Evolutionary conservation across 352 stramenopile species (phyloP).

Genomic region (Phytophthora cajani): DNA sequence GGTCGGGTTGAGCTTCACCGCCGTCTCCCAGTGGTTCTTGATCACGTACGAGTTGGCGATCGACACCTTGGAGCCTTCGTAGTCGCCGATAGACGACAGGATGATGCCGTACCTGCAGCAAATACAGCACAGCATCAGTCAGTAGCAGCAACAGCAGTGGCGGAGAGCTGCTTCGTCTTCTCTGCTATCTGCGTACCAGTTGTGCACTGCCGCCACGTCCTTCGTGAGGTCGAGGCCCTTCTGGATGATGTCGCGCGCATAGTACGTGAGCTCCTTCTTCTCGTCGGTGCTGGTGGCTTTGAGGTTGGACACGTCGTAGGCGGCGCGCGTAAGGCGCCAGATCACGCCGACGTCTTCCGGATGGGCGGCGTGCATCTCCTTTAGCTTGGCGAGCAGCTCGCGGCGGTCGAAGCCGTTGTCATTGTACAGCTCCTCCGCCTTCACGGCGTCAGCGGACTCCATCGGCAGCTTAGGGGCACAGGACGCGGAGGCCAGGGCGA

Average conservation of each 20-base stretch:
- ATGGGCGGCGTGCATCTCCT: conserved; percentile 61
- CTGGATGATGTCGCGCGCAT: conserved; percentile 65
- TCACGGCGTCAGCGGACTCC: conserved; percentile 69
- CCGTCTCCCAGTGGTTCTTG: conserved; percentile 83
- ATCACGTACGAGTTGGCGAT: conserved; percentile 87
- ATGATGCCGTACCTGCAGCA: conserved; percentile 74
- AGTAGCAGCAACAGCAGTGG: not conserved
- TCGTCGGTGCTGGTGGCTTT: conserved; percentile 60
- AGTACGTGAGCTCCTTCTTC: conserved; percentile 83
- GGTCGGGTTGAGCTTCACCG: conserved; percentile 72
- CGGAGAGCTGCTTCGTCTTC: not conserved
- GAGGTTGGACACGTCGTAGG: conserved; percentile 72
- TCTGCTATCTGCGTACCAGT: conserved; percentile 55
- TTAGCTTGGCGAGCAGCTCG: conserved; percentile 68
- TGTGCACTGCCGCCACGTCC: conserved; percentile 77
- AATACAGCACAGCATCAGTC: conserved; percentile 4
- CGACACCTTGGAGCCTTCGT: conserved; percentile 86
- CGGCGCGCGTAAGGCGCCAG: conserved; percentile 68
- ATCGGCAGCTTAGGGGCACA: conserved; percentile 39
- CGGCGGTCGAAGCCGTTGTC: conserved; percentile 75
- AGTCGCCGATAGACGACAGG: conserved; percentile 83
- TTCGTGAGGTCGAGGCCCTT: conserved; percentile 56
- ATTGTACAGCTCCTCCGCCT: conserved; percentile 85
- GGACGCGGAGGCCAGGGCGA: conserved; percentile 26
- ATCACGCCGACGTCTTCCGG: conserved; percentile 65